These are phyloP conservation scores for Sporobolomyces roseus DNA, from an alignment of 768 basidiomycete species.

Conservation along the genomic window DNA sequence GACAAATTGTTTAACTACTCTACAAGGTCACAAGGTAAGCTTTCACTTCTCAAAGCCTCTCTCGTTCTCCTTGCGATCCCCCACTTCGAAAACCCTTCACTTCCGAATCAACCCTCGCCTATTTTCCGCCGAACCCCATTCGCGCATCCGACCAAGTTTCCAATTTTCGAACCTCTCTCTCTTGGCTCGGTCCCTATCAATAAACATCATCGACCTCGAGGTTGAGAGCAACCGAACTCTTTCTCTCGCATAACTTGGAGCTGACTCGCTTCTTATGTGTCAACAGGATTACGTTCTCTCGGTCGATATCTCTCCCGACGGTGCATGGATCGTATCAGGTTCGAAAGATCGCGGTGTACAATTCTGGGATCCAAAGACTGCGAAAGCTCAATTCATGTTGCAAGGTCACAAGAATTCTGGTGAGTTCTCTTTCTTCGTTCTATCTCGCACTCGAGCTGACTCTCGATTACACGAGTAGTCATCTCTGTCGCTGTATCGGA, in stretches of 20 bases:
- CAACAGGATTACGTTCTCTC: slow-evolving; percentile 69
- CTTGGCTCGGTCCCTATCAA: neutral
- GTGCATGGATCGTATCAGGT: slow-evolving; percentile 90
- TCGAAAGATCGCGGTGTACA: slow-evolving; percentile 94
- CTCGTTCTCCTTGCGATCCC: too few relatives aligned
- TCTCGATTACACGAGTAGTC: slow-evolving; percentile 50
- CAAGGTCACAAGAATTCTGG: slow-evolving; percentile 72
- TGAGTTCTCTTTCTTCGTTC: slow-evolving; percentile 48
- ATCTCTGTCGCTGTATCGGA: slow-evolving; percentile 69
- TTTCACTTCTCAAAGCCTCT: slow-evolving; percentile 26
- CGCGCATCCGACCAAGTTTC: too few relatives aligned
- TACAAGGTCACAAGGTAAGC: slow-evolving; percentile 78
- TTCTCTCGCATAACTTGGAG: neutral
- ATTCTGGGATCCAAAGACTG: slow-evolving; percentile 78
- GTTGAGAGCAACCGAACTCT: neutral
- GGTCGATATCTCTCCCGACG: slow-evolving; percentile 81
- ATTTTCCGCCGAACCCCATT: too few relatives aligned
- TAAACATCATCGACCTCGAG: neutral
- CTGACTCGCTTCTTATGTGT: neutral
- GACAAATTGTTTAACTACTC: slow-evolving; percentile 69
- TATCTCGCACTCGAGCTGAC: neutral
- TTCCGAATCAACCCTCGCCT: too few relatives aligned
- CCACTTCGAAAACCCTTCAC: too few relatives aligned
- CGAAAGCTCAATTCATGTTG: slow-evolving; percentile 84
- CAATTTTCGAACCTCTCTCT: neutral